A percentile compares a stretch with the other conserved stretches of the same genome.
phyloP scores from a whole-genome alignment of 2,329 filamentous ascomycete species.

The Penicillium oxalicum region DNA sequence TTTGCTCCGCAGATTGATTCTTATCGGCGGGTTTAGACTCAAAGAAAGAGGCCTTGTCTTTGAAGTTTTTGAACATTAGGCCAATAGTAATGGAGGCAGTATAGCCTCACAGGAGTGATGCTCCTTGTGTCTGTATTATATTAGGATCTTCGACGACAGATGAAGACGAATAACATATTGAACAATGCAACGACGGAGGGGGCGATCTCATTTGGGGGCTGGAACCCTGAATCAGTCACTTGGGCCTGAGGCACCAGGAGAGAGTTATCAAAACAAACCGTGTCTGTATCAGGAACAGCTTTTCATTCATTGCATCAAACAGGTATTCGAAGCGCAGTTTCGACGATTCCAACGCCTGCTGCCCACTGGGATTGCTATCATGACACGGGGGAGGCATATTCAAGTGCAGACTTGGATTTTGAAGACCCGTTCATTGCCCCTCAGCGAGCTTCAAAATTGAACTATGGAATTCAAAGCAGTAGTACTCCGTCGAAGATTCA shows the following conservation, averaged over 20 bases:
- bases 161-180: neutral
- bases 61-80: constrained; percentile 30
- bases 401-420: neutral
- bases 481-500: constrained; percentile 26
- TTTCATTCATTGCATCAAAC: neutral
- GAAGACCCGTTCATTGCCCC: neutral
- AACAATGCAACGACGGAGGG: neutral
- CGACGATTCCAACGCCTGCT: no score
- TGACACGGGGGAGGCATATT: neutral
- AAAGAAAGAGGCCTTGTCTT: constrained; percentile 27
- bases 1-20: constrained; percentile 2
- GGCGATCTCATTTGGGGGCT: neutral
- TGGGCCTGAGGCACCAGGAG: neutral
- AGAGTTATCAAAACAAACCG: no score
- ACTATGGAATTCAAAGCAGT: constrained; percentile 17
- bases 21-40: constrained; percentile 23
- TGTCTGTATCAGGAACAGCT: no score
- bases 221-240: neutral
- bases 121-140: no score
- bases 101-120: neutral
- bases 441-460: constrained; percentile 6
- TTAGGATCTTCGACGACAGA: no score
- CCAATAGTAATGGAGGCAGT: neutral
- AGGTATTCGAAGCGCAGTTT: neutral
- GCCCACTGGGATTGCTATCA: no score